Evolutionary conservation across 2,329 filamentous ascomycete species (phyloP).

Genomic region (Aspergillus terreus): DNA sequence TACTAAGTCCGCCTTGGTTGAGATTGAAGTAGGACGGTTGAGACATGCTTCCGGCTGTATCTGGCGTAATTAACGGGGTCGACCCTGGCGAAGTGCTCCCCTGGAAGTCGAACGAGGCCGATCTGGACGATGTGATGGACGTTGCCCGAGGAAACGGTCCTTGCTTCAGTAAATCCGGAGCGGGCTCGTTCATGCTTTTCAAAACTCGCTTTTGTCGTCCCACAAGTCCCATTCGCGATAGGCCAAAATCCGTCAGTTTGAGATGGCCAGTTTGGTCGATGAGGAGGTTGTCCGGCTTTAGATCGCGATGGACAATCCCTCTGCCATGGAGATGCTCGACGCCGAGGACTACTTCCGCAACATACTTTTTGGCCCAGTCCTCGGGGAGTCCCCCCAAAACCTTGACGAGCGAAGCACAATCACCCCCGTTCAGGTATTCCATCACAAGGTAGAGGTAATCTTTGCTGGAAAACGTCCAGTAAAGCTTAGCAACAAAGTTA

Average conservation of each 20-base stretch:
- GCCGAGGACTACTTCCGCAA: constrained; percentile 93
- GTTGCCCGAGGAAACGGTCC: constrained; percentile 83
- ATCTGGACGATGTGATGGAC: constrained; percentile 85
- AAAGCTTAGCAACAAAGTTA: constrained; percentile 97
- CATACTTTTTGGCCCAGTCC: constrained; percentile 97
- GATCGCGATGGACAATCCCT: constrained; percentile 91
- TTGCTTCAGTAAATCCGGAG: constrained; percentile 86
- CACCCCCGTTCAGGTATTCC: constrained; percentile 97
- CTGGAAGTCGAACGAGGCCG: constrained; percentile 89
- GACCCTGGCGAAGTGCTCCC: constrained; percentile 72
- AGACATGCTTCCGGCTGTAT: constrained; percentile 61
- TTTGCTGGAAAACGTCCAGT: constrained; percentile 99
- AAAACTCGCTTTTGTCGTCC: constrained; percentile 93
- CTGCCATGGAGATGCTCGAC: constrained; percentile 93
- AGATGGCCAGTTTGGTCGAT: constrained; percentile 96
- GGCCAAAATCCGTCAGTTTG: constrained; percentile 94
- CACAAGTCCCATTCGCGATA: constrained; percentile 95
- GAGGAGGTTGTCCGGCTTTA: constrained; percentile 95
- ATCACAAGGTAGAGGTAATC: constrained; percentile 98
- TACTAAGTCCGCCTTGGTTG: constrained; percentile 52
- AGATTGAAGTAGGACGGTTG: constrained; percentile 90
- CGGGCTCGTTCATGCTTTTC: constrained; percentile 73
- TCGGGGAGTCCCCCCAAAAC: constrained; percentile 86
- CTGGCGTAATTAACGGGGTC: constrained; percentile 84
- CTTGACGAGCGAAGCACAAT: constrained; percentile 95